A percentile compares a stretch with the other conserved stretches of the same genome.
phyloP scores from a whole-genome alignment of 306 rosid species.

The Morella rubra region DNA sequence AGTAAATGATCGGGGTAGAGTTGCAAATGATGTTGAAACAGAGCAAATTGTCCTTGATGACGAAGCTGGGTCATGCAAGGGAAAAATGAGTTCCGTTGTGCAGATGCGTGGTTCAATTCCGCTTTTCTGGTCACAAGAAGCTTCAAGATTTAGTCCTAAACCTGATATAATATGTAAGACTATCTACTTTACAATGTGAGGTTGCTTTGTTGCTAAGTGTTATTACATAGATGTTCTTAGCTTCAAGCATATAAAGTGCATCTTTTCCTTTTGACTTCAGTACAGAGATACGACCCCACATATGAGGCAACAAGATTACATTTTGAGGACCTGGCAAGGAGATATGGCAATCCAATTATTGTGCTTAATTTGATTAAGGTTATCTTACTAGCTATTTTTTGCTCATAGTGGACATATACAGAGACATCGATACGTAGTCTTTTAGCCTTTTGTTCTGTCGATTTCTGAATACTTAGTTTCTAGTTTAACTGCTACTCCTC shows the following conservation, averaged over 20 bases:
- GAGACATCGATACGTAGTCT: background rate
- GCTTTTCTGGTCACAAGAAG: slow-evolving; percentile 99
- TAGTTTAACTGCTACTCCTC: slow-evolving; percentile 2
- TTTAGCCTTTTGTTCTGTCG: background rate
- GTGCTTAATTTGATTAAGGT: slow-evolving; percentile 95
- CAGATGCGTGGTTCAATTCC: slow-evolving; percentile 99
- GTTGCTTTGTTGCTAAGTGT: slow-evolving; percentile 3
- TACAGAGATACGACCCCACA: slow-evolving; percentile 97
- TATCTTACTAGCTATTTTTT: slow-evolving; percentile 12
- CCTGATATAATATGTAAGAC: slow-evolving; percentile 86
- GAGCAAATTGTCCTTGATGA: slow-evolving; percentile 95
- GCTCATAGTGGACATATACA: background rate
- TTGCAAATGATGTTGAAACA: slow-evolving; percentile 99
- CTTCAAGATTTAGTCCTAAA: slow-evolving; percentile 91
- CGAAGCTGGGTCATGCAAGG: slow-evolving; percentile 85
- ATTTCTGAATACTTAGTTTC: background rate
- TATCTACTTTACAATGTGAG: slow-evolving; percentile 24
- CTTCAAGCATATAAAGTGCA: slow-evolving; percentile 5
- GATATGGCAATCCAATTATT: slow-evolving; percentile 92
- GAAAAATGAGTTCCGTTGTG: slow-evolving; percentile 94
- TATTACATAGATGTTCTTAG: background rate
- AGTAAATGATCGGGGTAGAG: slow-evolving; percentile 92
- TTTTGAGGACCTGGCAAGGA: slow-evolving; percentile 82
- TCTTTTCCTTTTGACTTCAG: slow-evolving; percentile 42
- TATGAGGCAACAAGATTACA: slow-evolving; percentile 87